Evolutionary conservation across 2,329 filamentous ascomycete genomes (phyloP).

Genomic region (Alternaria panax): DNA sequence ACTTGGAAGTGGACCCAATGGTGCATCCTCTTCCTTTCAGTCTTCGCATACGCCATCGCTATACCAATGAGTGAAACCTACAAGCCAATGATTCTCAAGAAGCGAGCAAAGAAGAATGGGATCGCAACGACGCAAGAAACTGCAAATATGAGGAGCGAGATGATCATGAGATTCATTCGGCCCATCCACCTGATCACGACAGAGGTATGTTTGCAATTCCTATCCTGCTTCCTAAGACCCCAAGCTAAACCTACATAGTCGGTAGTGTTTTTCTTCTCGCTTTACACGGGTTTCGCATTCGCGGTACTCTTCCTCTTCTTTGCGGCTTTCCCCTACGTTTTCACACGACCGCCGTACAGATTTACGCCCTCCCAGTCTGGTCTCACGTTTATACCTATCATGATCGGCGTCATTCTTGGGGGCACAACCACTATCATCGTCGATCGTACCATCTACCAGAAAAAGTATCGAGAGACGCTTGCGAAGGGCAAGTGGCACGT

Average conservation of each 20-base stretch:
- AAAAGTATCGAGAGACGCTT: conserved; percentile 35
- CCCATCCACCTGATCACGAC: conserved; percentile 58
- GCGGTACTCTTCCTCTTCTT: conserved; percentile 48
- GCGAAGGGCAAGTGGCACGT: conserved; percentile 40
- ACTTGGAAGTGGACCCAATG: conserved; percentile 56
- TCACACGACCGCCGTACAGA: conserved; percentile 39
- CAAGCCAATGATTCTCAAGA: conserved; percentile 57
- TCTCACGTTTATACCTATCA: conserved; percentile 45
- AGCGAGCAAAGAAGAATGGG: conserved; percentile 40
- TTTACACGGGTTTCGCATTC: conserved; percentile 49
- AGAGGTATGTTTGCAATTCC: conserved; percentile 29
- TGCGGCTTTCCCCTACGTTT: conserved; percentile 45
- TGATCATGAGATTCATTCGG: conserved; percentile 56
- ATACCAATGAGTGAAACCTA: conserved; percentile 64
- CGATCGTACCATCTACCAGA: conserved; percentile 50
- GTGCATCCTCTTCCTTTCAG: conserved; percentile 53
- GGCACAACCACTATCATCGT: conserved; percentile 42
- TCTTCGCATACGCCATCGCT: conserved; percentile 47
- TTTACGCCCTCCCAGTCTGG: conserved; percentile 42
- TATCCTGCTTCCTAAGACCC: neutral
- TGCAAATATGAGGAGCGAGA: conserved; percentile 27
- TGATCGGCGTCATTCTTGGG: conserved; percentile 40
- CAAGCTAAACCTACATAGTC: conserved; percentile 27
- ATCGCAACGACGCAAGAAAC: neutral
- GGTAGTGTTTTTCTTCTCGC: conserved; percentile 44